These are phyloP conservation scores for Leavenworthia alabamica DNA, from an alignment of 345 rosid genomes.

Conservation along the genomic window DNA sequence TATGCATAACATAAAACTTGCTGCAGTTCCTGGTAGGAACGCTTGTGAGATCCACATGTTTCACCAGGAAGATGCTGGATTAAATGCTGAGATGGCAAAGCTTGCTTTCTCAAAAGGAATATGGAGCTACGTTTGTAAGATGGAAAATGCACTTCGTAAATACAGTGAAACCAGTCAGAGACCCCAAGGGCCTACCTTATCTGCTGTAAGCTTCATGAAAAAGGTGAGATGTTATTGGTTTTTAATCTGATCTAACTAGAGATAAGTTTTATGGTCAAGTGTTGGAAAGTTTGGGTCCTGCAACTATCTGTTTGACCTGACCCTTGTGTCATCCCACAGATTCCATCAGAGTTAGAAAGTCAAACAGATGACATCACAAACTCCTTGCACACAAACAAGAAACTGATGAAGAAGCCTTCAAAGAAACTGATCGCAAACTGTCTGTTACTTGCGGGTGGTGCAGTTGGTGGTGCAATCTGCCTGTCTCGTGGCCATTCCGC, in stretches of 20 bases:
- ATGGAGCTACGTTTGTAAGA: conserved; percentile 87
- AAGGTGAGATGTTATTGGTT: conserved; percentile 45
- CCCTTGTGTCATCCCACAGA: conserved; percentile 32
- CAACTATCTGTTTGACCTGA: conserved; percentile 1
- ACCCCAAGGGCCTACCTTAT: conserved; percentile 32
- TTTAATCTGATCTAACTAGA: not conserved
- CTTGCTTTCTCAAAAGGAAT: conserved; percentile 86
- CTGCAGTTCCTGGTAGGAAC: conserved; percentile 71
- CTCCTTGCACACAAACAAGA: conserved; percentile 28
- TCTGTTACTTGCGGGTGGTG: conserved; percentile 57
- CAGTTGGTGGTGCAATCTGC: conserved; percentile 49
- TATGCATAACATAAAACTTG: conserved; percentile 12
- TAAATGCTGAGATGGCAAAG: conserved; percentile 84
- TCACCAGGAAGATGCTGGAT: conserved; percentile 92
- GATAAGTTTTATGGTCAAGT: not conserved
- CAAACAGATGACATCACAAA: conserved; percentile 17
- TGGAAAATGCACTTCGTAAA: conserved; percentile 71
- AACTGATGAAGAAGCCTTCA: conserved; percentile 50
- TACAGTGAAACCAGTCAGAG: conserved; percentile 33
- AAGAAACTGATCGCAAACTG: conserved; percentile 57
- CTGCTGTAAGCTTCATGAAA: conserved; percentile 50
- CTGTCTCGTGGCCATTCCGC: conserved; percentile 65
- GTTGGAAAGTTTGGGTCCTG: not conserved
- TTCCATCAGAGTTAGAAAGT: conserved; percentile 53
- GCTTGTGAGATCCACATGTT: conserved; percentile 82